Conservation (phyloP, 1,139 yeast species). For the Sugiyamaella pinicola region DNA sequence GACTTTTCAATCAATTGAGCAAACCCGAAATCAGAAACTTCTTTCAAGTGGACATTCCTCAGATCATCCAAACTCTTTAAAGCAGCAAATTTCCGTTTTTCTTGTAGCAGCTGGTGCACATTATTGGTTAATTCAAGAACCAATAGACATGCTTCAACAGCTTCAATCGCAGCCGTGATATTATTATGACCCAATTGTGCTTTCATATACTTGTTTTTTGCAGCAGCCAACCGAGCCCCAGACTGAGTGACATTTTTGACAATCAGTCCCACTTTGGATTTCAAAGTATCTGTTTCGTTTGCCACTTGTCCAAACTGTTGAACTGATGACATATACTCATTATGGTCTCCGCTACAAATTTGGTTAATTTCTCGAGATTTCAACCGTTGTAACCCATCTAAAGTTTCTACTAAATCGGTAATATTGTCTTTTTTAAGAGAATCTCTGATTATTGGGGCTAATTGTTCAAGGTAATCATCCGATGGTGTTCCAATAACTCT, state of each 20-base stretch:
- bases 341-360: slow-evolving; percentile 64
- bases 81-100: slow-evolving; percentile 81
- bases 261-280: slow-evolving; percentile 54
- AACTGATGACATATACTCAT: slow-evolving; percentile 52
- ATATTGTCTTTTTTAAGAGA: slow-evolving; percentile 62
- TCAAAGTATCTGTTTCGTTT: slow-evolving; percentile 55
- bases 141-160: slow-evolving; percentile 61
- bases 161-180: slow-evolving; percentile 42
- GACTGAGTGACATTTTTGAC: slow-evolving; percentile 59
- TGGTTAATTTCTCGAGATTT: slow-evolving; percentile 68
- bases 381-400: slow-evolving; percentile 58
- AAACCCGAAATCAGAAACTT: slow-evolving; percentile 74
- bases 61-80: slow-evolving; percentile 80
- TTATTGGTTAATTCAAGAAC: slow-evolving; percentile 85
- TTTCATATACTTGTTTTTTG: slow-evolving; percentile 41
- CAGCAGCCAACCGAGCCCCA: slow-evolving; percentile 61
- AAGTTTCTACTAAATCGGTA: slow-evolving; percentile 55
- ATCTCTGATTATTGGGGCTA: slow-evolving; percentile 75
- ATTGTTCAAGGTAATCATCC: slow-evolving; percentile 75
- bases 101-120: slow-evolving; percentile 76
- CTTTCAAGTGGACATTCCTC: slow-evolving; percentile 63
- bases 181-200: slow-evolving; percentile 38
- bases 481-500: slow-evolving; percentile 41
- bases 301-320: slow-evolving; percentile 61
- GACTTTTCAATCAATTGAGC: slow-evolving; percentile 62